Percentiles rank a stretch among this genome's conserved stretches.
Conservation (phyloP, 2,329 filamentous ascomycete species). For the Pseudocercospora vitis region DNA sequence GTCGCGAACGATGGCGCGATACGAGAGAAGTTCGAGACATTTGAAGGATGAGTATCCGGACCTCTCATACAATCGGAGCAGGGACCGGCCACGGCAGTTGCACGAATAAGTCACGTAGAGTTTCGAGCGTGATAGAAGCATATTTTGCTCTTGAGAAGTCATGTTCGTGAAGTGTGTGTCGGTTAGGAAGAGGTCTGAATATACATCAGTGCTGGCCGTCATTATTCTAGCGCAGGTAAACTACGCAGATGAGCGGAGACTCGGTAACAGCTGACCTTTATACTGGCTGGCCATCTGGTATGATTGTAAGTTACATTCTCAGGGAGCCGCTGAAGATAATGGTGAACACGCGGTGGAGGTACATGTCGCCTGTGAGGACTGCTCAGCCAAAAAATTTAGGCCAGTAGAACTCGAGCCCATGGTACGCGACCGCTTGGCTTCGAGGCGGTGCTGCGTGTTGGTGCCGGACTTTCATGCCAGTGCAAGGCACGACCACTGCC, state of each 20-base stretch:
- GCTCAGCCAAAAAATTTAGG: no score
- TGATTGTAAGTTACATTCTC: not conserved
- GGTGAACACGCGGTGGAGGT: not conserved
- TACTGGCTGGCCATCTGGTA: not conserved
- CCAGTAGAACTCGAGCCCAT: not conserved
- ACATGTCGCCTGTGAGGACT: no score
- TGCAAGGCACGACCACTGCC: slow-evolving; percentile 1
- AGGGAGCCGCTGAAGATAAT: not conserved
- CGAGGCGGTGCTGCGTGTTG: not conserved
- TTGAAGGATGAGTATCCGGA: not conserved
- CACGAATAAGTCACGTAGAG: not conserved
- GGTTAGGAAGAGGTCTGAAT: not conserved
- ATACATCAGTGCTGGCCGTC: not conserved
- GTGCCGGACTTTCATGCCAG: not conserved
- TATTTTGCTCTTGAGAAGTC: not conserved
- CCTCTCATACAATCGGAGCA: slow-evolving; percentile 4
- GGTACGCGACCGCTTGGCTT: slow-evolving; percentile 2
- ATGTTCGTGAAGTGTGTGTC: not conserved
- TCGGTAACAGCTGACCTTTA: not conserved
- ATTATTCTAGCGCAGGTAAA: no score
- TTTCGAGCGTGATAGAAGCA: not conserved
- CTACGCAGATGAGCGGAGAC: not conserved
- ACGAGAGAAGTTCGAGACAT: slow-evolving; percentile 2
- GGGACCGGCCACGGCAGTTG: not conserved
- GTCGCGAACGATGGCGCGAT: not conserved